Evolutionary conservation across 495 filamentous ascomycete genomes (phyloP).

Genomic region (Penicillium canescens): DNA sequence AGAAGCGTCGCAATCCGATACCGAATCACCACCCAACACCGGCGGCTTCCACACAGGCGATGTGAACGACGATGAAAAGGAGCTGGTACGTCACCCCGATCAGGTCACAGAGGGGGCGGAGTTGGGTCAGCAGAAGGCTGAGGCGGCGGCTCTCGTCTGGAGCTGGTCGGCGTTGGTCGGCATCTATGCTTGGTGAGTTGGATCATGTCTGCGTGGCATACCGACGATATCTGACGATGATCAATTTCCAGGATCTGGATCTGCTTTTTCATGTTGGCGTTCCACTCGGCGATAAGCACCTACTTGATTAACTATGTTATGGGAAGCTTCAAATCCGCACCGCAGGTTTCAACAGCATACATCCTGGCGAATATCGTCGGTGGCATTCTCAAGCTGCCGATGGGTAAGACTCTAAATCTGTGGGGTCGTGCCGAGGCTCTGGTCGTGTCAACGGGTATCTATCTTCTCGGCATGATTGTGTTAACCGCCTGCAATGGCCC

Average conservation of each 20-base stretch:
- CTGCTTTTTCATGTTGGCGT: constrained; percentile 42
- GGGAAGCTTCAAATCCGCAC: constrained; percentile 34
- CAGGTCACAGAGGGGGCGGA: constrained; percentile 28
- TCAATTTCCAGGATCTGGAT: constrained; percentile 37
- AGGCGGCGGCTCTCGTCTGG: constrained; percentile 47
- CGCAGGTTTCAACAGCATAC: constrained; percentile 36
- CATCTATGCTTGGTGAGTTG: constrained; percentile 41
- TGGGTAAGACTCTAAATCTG: constrained; percentile 67
- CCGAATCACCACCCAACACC: background rate
- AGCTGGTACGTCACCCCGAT: constrained; percentile 19
- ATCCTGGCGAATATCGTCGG: constrained; percentile 55
- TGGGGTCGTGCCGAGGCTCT: constrained; percentile 62
- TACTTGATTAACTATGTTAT: constrained; percentile 41
- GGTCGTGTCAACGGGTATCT: constrained; percentile 37
- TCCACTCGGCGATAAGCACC: constrained; percentile 37
- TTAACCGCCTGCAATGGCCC: constrained; percentile 48
- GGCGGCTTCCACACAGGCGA: constrained; percentile 1
- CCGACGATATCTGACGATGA: background rate
- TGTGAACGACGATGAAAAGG: constrained; percentile 26
- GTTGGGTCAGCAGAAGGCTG: constrained; percentile 41
- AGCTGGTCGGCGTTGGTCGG: constrained; percentile 27
- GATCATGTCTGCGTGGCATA: background rate
- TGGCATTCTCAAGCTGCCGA: constrained; percentile 65
- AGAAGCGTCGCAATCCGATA: background rate
- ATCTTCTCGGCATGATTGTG: constrained; percentile 45